Conservation (phyloP, 176 grass and related monocot species). For the Chrysopogon serrulatus region DNA sequence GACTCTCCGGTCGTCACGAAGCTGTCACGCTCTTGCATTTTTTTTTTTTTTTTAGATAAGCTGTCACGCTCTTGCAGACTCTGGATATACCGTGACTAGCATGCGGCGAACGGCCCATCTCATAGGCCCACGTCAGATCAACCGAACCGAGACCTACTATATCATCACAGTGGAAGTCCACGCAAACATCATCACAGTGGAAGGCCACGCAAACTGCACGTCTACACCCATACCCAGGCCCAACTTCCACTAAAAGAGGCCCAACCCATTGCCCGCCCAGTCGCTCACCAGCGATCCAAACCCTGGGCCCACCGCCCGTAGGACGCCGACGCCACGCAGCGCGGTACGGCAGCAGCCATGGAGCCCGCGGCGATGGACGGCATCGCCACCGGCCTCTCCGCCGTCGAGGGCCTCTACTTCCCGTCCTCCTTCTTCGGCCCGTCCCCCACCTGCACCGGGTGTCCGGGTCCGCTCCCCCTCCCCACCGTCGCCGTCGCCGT, state of each 20-base stretch:
- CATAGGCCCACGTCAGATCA: background rate
- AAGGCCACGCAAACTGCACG: too few species aligned
- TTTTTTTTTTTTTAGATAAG: too few species aligned
- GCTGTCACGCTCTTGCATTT: too few species aligned
- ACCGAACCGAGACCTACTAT: background rate
- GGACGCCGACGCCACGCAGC: background rate
- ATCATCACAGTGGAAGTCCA: too few species aligned
- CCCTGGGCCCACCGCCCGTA: background rate
- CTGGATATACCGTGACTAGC: too few species aligned
- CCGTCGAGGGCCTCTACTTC: slow-evolving; percentile 79
- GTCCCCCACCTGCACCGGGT: background rate
- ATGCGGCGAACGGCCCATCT: too few species aligned
- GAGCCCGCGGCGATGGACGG: slow-evolving; percentile 62
- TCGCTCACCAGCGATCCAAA: background rate
- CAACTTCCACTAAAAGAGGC: too few species aligned
- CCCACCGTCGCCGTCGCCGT: slow-evolving; percentile 46
- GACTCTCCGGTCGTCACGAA: too few species aligned
- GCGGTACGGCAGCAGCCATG: slow-evolving; percentile 27
- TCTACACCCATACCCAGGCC: background rate
- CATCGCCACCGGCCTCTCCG: slow-evolving; percentile 70
- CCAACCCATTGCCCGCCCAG: background rate
- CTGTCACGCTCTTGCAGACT: too few species aligned
- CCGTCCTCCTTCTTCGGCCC: slow-evolving; percentile 57
- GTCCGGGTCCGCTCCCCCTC: slow-evolving; percentile 37
- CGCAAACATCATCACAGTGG: too few species aligned